Evolutionary conservation across 2,329 filamentous ascomycete genomes (phyloP), one percentile per base, ranked within the genome.

Genomic region (Fusarium clavum): DNA sequence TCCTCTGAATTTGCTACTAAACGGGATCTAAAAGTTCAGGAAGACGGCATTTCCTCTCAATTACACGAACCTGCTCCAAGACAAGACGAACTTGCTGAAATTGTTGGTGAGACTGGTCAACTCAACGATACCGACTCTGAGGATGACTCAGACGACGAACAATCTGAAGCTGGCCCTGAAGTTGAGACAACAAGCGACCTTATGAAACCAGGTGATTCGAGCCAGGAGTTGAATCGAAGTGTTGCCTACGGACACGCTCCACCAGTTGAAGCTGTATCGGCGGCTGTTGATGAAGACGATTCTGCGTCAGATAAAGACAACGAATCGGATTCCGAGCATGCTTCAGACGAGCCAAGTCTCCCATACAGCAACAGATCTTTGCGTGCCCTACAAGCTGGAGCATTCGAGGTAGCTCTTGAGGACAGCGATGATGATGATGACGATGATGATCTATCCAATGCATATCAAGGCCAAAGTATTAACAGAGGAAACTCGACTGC

Each of bases 61-160:
- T 6, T 14, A 34, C 32, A 54, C 10, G 34, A 44, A 18, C 32
- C 56, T 2, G 20, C 16, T 24, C 22, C 52, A 14, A 25, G 58
- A 24, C 30, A 34, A n/a, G 32, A 25, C 10, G 58, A 48, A 32
- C 22, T 22, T 25, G 25, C 6, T 20, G 52, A 48, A 38, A n/a
- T 22, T 25, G 38, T 5, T n/a, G 55, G 56, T 20, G 51, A 63
- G 22, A n/a, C n/a, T 16, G 48, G n/a, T 54, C 24, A 52, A 14
- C 44, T 47, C 29, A 41, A 49, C 16, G 56, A 63, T 40, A 32
- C 20, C 16, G 20, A 41, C 43, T 40, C 47, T 12, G 66, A 69
- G 18, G 44, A 48, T 20, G 56, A 57, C 16, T 57, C 29, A 34
- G 63, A 63, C 41, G 63, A 49, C 20, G 51, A 47, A n/a, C 20